Evolutionary conservation across 768 basidiomycete species (phyloP).

Genomic region (Tulasnella sp.): DNA sequence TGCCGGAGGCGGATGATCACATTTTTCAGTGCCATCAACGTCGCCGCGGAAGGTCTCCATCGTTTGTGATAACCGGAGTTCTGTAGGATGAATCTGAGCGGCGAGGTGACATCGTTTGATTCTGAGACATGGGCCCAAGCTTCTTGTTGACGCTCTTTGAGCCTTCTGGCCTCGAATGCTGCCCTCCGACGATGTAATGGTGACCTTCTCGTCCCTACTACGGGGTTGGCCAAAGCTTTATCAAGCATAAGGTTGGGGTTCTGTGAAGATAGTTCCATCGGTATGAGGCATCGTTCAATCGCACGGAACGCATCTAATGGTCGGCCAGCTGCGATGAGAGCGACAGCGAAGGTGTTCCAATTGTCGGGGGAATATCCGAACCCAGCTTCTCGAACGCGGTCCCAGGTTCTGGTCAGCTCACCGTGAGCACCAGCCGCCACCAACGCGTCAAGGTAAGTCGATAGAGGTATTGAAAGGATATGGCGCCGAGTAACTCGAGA

Average conservation of each 20-base stretch:
- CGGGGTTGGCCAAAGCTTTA: neutral
- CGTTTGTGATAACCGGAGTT: neutral
- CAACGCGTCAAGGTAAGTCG: constrained; percentile 68
- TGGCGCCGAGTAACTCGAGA: constrained; percentile 26
- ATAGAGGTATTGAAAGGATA: constrained; percentile 64
- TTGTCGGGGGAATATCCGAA: constrained; percentile 80
- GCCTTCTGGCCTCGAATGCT: neutral
- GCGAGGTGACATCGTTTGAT: neutral
- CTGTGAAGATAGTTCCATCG: neutral
- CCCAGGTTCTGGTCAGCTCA: constrained; percentile 58
- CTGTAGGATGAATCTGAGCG: neutral
- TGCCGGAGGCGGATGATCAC: neutral
- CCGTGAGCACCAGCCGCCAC: constrained; percentile 50
- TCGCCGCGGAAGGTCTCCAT: constrained; percentile 2
- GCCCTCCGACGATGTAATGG: neutral
- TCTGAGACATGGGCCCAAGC: neutral
- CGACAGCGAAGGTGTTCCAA: constrained; percentile 77
- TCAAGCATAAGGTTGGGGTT: neutral
- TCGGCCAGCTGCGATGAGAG: constrained; percentile 69
- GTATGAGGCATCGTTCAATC: constrained; percentile 52
- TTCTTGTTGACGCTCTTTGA: neutral
- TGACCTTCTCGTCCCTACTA: neutral
- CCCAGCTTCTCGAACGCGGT: constrained; percentile 43
- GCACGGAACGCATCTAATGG: constrained; percentile 75
- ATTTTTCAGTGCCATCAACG: neutral